phyloP scores from a whole-genome alignment of 2,329 filamentous ascomycete genomes.

The Daldinia sp. region DNA sequence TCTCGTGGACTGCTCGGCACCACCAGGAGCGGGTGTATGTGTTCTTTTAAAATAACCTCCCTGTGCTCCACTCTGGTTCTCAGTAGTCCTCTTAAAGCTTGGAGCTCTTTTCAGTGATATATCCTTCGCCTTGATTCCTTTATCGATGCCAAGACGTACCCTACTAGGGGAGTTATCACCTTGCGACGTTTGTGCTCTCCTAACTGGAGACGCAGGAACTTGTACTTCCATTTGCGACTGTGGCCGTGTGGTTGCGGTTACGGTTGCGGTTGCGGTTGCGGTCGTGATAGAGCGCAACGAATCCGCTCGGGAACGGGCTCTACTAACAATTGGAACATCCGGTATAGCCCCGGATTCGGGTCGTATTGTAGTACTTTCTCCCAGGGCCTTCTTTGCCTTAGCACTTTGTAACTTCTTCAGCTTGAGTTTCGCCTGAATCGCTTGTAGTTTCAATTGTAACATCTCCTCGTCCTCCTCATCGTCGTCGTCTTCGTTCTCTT shows the following conservation, averaged over 20 bases:
- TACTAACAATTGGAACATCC: constrained; percentile 38
- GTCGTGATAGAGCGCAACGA: constrained; percentile 31
- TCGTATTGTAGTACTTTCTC: constrained; percentile 29
- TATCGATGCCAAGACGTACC: constrained; percentile 87
- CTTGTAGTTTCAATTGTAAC: constrained; percentile 84
- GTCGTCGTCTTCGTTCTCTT: constrained; percentile 69
- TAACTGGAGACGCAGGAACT: constrained; percentile 81
- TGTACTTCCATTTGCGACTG: constrained; percentile 65
- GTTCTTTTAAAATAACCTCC: constrained; percentile 60
- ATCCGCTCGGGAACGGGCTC: constrained; percentile 42
- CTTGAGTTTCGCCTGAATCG: constrained; percentile 88
- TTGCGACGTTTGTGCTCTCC: constrained; percentile 62
- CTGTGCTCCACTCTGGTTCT: constrained; percentile 49
- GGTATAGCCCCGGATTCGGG: constrained; percentile 38
- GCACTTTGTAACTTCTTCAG: constrained; percentile 85
- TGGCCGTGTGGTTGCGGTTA: constrained; percentile 44
- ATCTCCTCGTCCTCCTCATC: constrained; percentile 82
- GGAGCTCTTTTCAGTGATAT: constrained; percentile 84
- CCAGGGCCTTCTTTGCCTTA: constrained; percentile 56
- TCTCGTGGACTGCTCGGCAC: constrained; percentile 45
- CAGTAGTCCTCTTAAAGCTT: constrained; percentile 56
- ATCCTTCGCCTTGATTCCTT: constrained; percentile 82
- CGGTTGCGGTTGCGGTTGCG: constrained; percentile 41
- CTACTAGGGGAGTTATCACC: constrained; percentile 81
- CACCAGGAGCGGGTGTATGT: constrained; percentile 54